These are phyloP conservation scores for Kwoniella newhampshirensis DNA, from an alignment of 768 basidiomycete genomes.

Conservation along the genomic window DNA sequence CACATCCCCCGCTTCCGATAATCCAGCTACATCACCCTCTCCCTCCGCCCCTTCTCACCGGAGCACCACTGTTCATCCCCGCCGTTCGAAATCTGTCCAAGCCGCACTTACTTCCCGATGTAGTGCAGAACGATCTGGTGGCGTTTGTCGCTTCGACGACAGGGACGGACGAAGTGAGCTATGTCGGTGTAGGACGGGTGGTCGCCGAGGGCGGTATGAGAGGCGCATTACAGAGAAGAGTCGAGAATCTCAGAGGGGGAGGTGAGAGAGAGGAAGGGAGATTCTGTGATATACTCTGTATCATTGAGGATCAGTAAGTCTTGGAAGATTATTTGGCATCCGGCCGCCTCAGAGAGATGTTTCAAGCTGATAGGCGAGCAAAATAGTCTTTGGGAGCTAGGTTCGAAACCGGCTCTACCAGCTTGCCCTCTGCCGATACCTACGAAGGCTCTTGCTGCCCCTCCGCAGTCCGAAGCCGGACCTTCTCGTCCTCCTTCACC, in stretches of 20 bases:
- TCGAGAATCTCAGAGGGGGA: slow-evolving; percentile 24
- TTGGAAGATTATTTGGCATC: not conserved
- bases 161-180: slow-evolving; percentile 25
- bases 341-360: not conserved
- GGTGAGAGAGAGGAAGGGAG: slow-evolving; percentile 44
- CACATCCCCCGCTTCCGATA: slow-evolving; percentile 34
- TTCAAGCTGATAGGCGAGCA: slow-evolving; percentile 2
- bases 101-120: slow-evolving; percentile 42
- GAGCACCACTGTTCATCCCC: slow-evolving; percentile 50
- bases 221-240: slow-evolving; percentile 42
- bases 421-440: slow-evolving; percentile 33
- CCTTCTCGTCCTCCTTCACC: slow-evolving; percentile 6
- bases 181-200: slow-evolving; percentile 44
- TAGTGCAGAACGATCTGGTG: slow-evolving; percentile 39
- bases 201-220: slow-evolving; percentile 42
- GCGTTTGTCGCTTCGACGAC: slow-evolving; percentile 33
- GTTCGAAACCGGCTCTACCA: slow-evolving; percentile 31
- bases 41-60: slow-evolving; percentile 47
- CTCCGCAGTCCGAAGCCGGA: slow-evolving; percentile 10
- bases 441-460: slow-evolving; percentile 18
- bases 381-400: slow-evolving; percentile 50
- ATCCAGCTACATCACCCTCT: slow-evolving; percentile 46
- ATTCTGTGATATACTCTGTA: slow-evolving; percentile 48
- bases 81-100: slow-evolving; percentile 40
- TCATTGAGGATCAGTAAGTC: slow-evolving; percentile 48